Evolutionary conservation across 2,329 filamentous ascomycete genomes (phyloP), one percentile per base, ranked within the genome.

Genomic region (Cercospora sojina): DNA sequence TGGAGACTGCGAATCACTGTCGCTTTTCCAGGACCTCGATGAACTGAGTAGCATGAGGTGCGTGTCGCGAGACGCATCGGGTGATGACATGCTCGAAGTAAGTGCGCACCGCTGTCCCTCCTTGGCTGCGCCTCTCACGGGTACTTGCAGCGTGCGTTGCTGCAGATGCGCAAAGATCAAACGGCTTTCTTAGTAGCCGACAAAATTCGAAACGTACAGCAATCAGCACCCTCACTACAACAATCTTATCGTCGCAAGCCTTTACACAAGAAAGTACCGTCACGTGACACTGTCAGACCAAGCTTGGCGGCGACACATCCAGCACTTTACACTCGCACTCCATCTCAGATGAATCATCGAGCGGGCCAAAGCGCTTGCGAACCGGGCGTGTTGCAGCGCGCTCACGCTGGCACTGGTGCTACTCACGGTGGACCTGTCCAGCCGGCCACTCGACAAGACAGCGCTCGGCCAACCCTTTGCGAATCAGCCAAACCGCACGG

Each of bases 221-320:
- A 23, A 32, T 18, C 41, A 60, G 8, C 59, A 58, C 41, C 41
- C 57, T 47, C 31, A 25, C 51, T 20, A 58, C 57, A 51, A n/a
- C 16, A 65, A 62, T 49, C 60, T 53, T 43, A 31, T 25, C 62
- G 47, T 27, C 18, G 31, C 31, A 60, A 60, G 53, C 23, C 41
- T 29, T 27, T 49, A 25, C n/a, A 29, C 49, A 25, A 35, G 35
- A 58, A 58, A 55, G n/a, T 18, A 25, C 49, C 18, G 8, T 64
- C 65, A 65, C 67, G 67, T 65, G 65, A 25, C 29, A 31, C 62
- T 7, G 20, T 47, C 29, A 27, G 18, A 29, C 64, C 49, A 63
- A 63, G 41, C n/a, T 38, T 67, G 23, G 58, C 41, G 6, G 67
- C 64, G 41, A 67, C 66, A 8, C 68, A 70, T 59, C 64, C 68